These are phyloP conservation scores for Paramecium bursaria DNA, from an alignment of 73 alveolate genomes.

Conservation along the genomic window DNA sequence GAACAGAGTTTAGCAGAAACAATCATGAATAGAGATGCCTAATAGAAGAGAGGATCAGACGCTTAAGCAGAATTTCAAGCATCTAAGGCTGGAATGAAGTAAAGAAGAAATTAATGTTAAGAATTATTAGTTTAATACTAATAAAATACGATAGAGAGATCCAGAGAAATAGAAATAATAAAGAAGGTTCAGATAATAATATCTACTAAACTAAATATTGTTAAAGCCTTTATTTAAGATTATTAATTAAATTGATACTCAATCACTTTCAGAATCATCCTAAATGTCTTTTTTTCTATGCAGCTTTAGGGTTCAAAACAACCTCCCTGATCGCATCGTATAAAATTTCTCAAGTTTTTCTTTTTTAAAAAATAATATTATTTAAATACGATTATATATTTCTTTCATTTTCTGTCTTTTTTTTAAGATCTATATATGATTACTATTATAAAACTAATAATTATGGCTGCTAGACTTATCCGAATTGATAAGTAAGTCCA, in stretches of 20 bases:
- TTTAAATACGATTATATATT: no score
- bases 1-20: constrained; percentile 33
- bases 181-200: constrained; percentile 43
- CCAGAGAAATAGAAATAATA: constrained; percentile 48
- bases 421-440: no score
- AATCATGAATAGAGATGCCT: constrained; percentile 12
- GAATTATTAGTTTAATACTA: constrained; percentile 49
- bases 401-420: no score
- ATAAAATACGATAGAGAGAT: constrained; percentile 46
- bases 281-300: no score
- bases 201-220: constrained; percentile 31
- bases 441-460: no score
- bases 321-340: no score
- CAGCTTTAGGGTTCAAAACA: no score
- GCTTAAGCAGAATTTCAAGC: constrained; percentile 58
- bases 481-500: no score
- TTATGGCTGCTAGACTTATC: no score
- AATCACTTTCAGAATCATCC: no score
- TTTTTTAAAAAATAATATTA: no score
- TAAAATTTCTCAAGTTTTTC: no score
- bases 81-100: constrained; percentile 14
- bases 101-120: constrained; percentile 56
- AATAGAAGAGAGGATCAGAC: constrained; percentile 46
- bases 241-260: constrained; percentile 34
- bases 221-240: constrained; percentile 43